Base-by-base conservation (phyloP, 352 stramenopile species). In the Phytophthora sp. region DNA sequence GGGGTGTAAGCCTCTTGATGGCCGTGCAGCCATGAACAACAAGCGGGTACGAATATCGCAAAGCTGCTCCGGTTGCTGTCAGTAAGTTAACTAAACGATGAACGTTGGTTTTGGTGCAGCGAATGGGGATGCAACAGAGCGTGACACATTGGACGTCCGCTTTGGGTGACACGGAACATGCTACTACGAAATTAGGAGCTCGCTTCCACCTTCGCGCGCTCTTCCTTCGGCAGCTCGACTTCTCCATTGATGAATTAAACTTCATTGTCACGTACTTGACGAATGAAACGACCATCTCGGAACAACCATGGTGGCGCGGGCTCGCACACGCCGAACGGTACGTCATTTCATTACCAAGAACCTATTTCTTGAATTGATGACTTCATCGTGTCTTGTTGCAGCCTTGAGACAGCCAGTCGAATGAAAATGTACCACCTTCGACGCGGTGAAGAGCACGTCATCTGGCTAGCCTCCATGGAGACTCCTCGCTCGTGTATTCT, bases 261-360 rank as follows among this genome's bases (percentile, higher is more conserved):
- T 84, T 77, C 51, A 71, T 84, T n/a, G 52, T 84, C 36, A 70
- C 74, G 44, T 84, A 84, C 26, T 64, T 84, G 24, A 21, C 50
- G 11, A 69, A 77, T 39, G 72, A 84, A 38, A 81, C 75, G 2
- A 84, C 72, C 20, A 57, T 81, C 23, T 60, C 50, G 7, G 68
- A 78, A 29, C 75, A 84, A 42, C 41, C 61, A 33, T 83, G 75
- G 75, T 83, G 75, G 75, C 47, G 46, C 13, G 60, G 61, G 9
- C 69, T 84, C n/a, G 63, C 70, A 7, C 62, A 66, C 29, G n/a
- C 54, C 11, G 73, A 81, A 39, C 75, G 73, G 75, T 83, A 64
- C 9, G 31, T 30, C 20, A 44, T 15, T 11, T 30, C 20, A 44
- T 15, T 11, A 39, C 8, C 12, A 1, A 36, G 12, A 8, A 2